These are phyloP conservation scores for Rhizopus stolonifer DNA, from an alignment of 371 early-diverging fungal species.

Conservation along the genomic window DNA sequence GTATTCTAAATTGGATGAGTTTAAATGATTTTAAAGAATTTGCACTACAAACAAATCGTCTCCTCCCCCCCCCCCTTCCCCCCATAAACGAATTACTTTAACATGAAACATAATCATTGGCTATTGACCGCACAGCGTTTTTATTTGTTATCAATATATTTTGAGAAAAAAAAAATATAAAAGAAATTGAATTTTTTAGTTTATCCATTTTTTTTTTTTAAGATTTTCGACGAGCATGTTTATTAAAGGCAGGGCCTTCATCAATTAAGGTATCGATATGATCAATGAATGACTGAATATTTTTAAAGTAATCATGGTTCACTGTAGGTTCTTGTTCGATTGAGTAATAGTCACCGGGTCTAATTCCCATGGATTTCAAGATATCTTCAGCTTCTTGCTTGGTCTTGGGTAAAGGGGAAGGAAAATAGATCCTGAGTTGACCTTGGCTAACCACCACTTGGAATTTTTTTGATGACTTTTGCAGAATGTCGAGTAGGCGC, in stretches of 20 bases:
- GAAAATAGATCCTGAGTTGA: conserved; percentile 26
- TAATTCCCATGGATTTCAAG: conserved; percentile 4
- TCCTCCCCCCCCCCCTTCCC: too few relatives aligned
- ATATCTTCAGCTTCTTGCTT: conserved; percentile 9
- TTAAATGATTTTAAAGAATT: neutral
- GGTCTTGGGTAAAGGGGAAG: conserved; percentile 3
- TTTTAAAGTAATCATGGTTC: conserved; percentile 46
- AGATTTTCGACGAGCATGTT: too few relatives aligned
- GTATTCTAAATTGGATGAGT: neutral
- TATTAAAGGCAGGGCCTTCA: conserved; percentile 7
- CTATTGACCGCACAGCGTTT: too few relatives aligned
- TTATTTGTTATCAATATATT: too few relatives aligned
- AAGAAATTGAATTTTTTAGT: too few relatives aligned
- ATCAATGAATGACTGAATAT: conserved; percentile 45
- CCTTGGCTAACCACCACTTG: conserved; percentile 10
- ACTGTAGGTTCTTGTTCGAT: conserved; percentile 9
- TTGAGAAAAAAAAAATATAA: too few relatives aligned
- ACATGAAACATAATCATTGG: too few relatives aligned
- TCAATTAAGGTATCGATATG: conserved; percentile 48
- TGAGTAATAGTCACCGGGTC: neutral
- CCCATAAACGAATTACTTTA: too few relatives aligned
- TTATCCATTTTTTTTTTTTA: too few relatives aligned
- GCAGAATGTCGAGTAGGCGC: neutral
- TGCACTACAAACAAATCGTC: neutral
- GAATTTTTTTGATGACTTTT: conserved; percentile 2